These are phyloP conservation scores for Gossypium gossypioides DNA, from an alignment of 441 rosid genomes.

Conservation along the genomic window DNA sequence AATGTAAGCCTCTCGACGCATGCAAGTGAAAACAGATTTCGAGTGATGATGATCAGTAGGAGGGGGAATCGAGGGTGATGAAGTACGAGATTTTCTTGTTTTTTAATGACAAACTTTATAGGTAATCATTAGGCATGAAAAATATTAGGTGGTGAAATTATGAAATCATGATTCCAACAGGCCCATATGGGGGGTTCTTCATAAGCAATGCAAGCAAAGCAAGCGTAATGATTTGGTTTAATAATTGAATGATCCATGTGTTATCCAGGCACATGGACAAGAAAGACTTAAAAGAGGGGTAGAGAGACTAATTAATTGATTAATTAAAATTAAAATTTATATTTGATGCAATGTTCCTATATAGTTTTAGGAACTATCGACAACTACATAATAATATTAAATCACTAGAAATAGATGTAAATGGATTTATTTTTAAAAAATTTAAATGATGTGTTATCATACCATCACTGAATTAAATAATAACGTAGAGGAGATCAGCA, in stretches of 20 bases:
- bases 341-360: too few relatives aligned
- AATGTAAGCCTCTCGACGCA: neutral
- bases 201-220: neutral
- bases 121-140: neutral
- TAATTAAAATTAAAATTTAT: neutral
- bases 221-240: neutral
- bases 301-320: neutral
- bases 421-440: too few relatives aligned
- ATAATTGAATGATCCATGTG: constrained; percentile 23
- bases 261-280: constrained; percentile 7
- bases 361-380: too few relatives aligned
- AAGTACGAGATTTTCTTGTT: neutral
- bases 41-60: neutral
- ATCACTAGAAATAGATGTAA: too few relatives aligned
- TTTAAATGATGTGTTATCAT: too few relatives aligned
- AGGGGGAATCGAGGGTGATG: constrained; percentile 9
- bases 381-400: too few relatives aligned
- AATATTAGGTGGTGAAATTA: neutral
- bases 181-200: neutral
- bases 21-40: neutral
- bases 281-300: neutral
- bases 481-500: neutral
- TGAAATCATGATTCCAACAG: neutral
- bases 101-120: constrained; percentile 2
- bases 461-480: too few relatives aligned